phyloP scores from a whole-genome alignment of 2,329 filamentous ascomycete species.

The Colletotrichum ledebouriae region DNA sequence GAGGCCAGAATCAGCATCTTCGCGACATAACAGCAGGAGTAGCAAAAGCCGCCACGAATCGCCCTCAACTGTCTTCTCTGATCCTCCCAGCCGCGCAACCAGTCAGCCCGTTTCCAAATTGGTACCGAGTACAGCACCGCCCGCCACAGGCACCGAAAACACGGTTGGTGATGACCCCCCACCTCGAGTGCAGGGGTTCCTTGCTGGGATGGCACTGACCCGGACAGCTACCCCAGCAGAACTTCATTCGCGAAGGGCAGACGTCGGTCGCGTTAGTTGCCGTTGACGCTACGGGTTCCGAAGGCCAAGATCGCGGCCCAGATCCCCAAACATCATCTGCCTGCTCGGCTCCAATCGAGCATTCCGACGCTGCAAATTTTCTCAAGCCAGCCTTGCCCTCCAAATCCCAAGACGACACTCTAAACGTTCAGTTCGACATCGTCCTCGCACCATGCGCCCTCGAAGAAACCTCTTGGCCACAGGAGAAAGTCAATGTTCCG shows the following conservation, averaged over 20 bases:
- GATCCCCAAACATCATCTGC: neutral
- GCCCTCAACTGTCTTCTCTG: neutral
- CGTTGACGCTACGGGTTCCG: slow-evolving; percentile 22
- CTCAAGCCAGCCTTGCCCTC: neutral
- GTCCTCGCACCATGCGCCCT: slow-evolving; percentile 22
- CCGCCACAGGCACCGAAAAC: slow-evolving; percentile 15
- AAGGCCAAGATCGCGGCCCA: slow-evolving; percentile 21
- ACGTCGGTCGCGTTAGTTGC: slow-evolving; percentile 18
- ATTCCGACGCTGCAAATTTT: neutral
- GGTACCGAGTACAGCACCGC: slow-evolving; percentile 25
- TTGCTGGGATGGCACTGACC: slow-evolving; percentile 41
- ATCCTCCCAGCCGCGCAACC: slow-evolving; percentile 9
- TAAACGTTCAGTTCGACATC: slow-evolving; percentile 7
- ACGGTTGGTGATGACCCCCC: slow-evolving; percentile 29
- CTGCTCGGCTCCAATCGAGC: neutral
- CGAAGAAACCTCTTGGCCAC: slow-evolving; percentile 8
- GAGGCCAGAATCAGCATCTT: slow-evolving; percentile 14
- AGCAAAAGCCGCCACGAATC: slow-evolving; percentile 9
- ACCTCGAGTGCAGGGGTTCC: slow-evolving; percentile 15
- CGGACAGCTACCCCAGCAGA: slow-evolving; percentile 34
- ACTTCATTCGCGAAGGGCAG: slow-evolving; percentile 28
- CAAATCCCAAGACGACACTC: slow-evolving; percentile 21
- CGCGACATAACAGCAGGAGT: slow-evolving; percentile 7
- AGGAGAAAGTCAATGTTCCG: slow-evolving; percentile 34
- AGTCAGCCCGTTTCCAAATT: neutral